Conservation (phyloP, 2,329 filamentous ascomycete species). For the Penicillium sp. region DNA sequence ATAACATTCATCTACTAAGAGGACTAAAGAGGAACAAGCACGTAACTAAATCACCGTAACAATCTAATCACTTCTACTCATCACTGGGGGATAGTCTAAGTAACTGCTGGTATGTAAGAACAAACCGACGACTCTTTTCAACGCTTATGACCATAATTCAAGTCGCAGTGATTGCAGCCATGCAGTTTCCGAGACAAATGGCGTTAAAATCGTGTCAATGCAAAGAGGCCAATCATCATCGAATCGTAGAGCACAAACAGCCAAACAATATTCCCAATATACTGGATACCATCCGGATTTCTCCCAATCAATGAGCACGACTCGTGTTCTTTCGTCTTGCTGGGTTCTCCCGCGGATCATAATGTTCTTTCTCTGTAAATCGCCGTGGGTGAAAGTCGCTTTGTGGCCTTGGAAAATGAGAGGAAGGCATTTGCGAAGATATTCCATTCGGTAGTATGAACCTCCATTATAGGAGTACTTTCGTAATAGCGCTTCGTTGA, state of each 20-base stretch:
- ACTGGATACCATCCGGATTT: slow-evolving; percentile 37
- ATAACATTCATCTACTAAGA: no score
- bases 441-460: slow-evolving; percentile 20
- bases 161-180: slow-evolving; percentile 26
- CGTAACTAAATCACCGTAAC: no score
- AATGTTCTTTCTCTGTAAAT: slow-evolving; percentile 32
- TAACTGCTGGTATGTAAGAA: no score
- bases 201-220: slow-evolving; percentile 29
- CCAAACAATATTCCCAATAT: slow-evolving; percentile 39
- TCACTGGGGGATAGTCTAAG: no score
- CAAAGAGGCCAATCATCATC: slow-evolving; percentile 34
- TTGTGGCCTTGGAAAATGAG: slow-evolving; percentile 20
- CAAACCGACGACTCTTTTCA: no score
- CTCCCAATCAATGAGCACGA: slow-evolving; percentile 39
- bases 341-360: slow-evolving; percentile 15
- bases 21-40: no score
- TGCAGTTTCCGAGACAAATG: slow-evolving; percentile 29
- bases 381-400: slow-evolving; percentile 29
- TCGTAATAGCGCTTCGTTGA: slow-evolving; percentile 25
- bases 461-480: slow-evolving; percentile 23
- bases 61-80: no score
- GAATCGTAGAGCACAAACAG: slow-evolving; percentile 31
- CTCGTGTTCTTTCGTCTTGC: slow-evolving; percentile 1
- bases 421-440: slow-evolving; percentile 24
- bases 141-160: slow-evolving; percentile 22